Percentiles rank a stretch among this genome's conserved stretches.
Conservation (phyloP, 257 asterid genomes). For the Plantago major region DNA sequence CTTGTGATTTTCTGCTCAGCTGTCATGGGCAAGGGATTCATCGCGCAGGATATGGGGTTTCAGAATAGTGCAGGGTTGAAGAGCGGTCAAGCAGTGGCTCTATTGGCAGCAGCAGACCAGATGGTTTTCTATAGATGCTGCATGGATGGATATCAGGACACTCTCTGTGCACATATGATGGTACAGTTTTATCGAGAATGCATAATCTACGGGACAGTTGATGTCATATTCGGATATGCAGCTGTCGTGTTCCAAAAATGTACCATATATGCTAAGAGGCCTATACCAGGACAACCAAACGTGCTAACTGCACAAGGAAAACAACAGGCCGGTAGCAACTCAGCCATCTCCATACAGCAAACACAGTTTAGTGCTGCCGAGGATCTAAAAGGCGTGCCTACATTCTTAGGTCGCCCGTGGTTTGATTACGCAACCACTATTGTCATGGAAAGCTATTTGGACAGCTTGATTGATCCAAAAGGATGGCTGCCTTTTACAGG, state of each 20-base stretch:
- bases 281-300: not conserved
- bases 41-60: slow-evolving; percentile 8
- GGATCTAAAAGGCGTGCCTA: slow-evolving; percentile 18
- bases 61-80: slow-evolving; percentile 4
- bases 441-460: slow-evolving; percentile 17
- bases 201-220: slow-evolving; percentile 6
- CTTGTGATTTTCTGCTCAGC: not conserved
- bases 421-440: slow-evolving; percentile 20
- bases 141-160: slow-evolving; percentile 15
- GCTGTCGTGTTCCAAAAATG: slow-evolving; percentile 1
- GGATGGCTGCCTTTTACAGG: slow-evolving; percentile 28
- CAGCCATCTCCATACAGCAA: slow-evolving; percentile 31
- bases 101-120: not conserved
- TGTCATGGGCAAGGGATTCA: slow-evolving; percentile 1
- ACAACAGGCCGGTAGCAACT: not conserved
- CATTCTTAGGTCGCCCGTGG: slow-evolving; percentile 38
- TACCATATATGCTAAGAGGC: slow-evolving; percentile 1
- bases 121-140: slow-evolving; percentile 8
- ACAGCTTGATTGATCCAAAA: slow-evolving; percentile 17
- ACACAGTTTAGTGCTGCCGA: slow-evolving; percentile 16
- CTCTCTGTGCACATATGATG: slow-evolving; percentile 6
- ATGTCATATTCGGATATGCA: slow-evolving; percentile 1
- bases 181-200: slow-evolving; percentile 14
- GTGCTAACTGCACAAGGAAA: slow-evolving; percentile 3
- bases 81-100: slow-evolving; percentile 6